Conservation (phyloP, 208 protist genomes). For the Crithidia fasciculata region DNA sequence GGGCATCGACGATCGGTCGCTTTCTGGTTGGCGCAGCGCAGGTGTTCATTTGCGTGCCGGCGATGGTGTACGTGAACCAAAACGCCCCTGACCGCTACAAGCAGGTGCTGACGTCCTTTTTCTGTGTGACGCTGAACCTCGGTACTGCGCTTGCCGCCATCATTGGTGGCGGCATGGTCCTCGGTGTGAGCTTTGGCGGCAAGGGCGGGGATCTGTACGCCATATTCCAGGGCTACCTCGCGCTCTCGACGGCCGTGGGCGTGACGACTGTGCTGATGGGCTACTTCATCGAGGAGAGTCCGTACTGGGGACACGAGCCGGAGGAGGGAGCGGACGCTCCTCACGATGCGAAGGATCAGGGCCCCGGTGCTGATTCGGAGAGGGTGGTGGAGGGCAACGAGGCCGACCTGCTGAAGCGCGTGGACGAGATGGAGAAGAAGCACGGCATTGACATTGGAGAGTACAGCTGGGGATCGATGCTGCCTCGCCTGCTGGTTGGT, state of each 20-base stretch:
- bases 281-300: slow-evolving; percentile 41
- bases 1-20: slow-evolving; percentile 59
- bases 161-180: slow-evolving; percentile 58
- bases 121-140: slow-evolving; percentile 75
- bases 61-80: slow-evolving; percentile 75
- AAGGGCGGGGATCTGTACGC: slow-evolving; percentile 33
- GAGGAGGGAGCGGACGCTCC: not conserved
- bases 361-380: not conserved
- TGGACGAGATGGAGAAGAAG: slow-evolving; percentile 25
- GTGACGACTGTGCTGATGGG: slow-evolving; percentile 52
- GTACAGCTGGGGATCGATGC: slow-evolving; percentile 57
- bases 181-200: slow-evolving; percentile 43
- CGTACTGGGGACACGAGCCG: slow-evolving; percentile 15
- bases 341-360: not conserved
- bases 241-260: slow-evolving; percentile 58
- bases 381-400: slow-evolving; percentile 28
- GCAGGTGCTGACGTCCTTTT: slow-evolving; percentile 67
- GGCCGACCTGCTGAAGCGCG: slow-evolving; percentile 16
- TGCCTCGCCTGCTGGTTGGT: slow-evolving; percentile 46
- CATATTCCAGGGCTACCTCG: slow-evolving; percentile 60
- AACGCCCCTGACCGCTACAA: slow-evolving; percentile 60
- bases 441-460: slow-evolving; percentile 25
- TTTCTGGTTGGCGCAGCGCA: slow-evolving; percentile 65
- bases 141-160: slow-evolving; percentile 74
- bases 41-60: slow-evolving; percentile 54